Conservation (phyloP, 352 stramenopile species). For the Phytopythium chamaehyphon region DNA sequence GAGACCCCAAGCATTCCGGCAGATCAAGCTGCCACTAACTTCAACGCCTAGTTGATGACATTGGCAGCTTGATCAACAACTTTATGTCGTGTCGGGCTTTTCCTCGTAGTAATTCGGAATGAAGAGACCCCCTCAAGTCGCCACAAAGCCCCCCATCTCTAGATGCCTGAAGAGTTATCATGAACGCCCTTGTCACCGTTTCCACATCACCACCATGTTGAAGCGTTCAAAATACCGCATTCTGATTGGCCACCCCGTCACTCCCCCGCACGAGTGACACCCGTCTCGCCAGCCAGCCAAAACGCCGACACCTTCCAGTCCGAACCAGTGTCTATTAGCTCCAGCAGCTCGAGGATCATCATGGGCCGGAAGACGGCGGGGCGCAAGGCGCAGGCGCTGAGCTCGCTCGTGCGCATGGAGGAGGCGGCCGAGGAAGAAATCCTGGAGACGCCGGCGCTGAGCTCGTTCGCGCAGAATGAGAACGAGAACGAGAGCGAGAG, state of each 20-base stretch:
- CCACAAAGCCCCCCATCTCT: too few relatives aligned
- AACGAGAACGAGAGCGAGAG: constrained; percentile 33
- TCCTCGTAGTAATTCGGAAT: too few relatives aligned
- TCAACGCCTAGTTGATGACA: too few relatives aligned
- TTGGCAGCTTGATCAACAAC: too few relatives aligned
- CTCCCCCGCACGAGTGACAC: background rate
- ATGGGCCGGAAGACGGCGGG: constrained; percentile 31
- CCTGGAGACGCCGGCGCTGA: constrained; percentile 76
- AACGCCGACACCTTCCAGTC: background rate
- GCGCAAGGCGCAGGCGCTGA: constrained; percentile 32
- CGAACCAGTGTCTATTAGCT: too few relatives aligned
- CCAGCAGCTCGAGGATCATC: background rate
- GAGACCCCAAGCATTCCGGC: too few relatives aligned
- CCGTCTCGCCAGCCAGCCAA: background rate
- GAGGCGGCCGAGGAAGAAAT: constrained; percentile 79
- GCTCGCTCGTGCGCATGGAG: constrained; percentile 61
- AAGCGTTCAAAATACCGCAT: background rate
- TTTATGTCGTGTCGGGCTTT: too few relatives aligned
- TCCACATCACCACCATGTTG: background rate
- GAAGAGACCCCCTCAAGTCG: too few relatives aligned
- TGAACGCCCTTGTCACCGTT: too few relatives aligned
- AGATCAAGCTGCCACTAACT: too few relatives aligned
- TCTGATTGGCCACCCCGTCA: too few relatives aligned
- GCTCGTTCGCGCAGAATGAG: constrained; percentile 21
- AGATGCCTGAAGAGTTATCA: too few relatives aligned